Percentiles rank a stretch among this genome's conserved stretches.
Conservation (phyloP, 2,329 filamentous ascomycete species). For the Pestalotiopsis sp. region DNA sequence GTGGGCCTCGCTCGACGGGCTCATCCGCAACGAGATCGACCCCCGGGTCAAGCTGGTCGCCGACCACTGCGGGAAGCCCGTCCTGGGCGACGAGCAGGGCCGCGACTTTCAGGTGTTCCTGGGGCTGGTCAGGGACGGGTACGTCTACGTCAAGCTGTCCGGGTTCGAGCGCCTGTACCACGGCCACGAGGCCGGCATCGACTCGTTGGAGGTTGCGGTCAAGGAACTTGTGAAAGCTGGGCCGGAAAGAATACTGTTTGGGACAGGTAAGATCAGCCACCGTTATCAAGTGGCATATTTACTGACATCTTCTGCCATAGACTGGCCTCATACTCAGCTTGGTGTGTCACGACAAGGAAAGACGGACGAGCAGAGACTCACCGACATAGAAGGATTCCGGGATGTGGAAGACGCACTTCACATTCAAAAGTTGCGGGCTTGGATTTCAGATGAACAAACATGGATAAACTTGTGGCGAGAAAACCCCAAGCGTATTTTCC, state of each 20-base stretch:
- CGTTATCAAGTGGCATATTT: neutral
- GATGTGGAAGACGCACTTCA: neutral
- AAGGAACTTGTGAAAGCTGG: neutral
- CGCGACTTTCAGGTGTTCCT: neutral
- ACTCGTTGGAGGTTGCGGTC: neutral
- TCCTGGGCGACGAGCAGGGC: neutral
- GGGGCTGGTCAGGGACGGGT: neutral
- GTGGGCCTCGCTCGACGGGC: constrained; percentile 1
- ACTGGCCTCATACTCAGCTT: constrained; percentile 8
- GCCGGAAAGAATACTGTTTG: neutral
- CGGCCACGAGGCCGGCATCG: neutral
- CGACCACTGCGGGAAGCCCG: neutral
- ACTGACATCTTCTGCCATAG: neutral
- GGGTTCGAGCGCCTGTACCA: constrained; percentile 7
- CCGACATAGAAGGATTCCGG: neutral
- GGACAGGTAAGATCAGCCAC: neutral
- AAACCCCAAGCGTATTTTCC: constrained; percentile 1
- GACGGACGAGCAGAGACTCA: constrained; percentile 2
- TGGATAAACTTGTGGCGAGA: neutral
- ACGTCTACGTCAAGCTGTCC: constrained; percentile 9
- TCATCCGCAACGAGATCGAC: neutral
- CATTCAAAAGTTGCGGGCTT: neutral
- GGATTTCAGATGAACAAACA: neutral
- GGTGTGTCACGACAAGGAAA: constrained; percentile 4
- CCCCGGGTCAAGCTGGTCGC: constrained; percentile 4